Percentiles rank a stretch among this genome's conserved stretches.
These are phyloP conservation scores for Echeveria elegans DNA, from an alignment of 164 flowering plant species.

Conservation along the genomic window DNA sequence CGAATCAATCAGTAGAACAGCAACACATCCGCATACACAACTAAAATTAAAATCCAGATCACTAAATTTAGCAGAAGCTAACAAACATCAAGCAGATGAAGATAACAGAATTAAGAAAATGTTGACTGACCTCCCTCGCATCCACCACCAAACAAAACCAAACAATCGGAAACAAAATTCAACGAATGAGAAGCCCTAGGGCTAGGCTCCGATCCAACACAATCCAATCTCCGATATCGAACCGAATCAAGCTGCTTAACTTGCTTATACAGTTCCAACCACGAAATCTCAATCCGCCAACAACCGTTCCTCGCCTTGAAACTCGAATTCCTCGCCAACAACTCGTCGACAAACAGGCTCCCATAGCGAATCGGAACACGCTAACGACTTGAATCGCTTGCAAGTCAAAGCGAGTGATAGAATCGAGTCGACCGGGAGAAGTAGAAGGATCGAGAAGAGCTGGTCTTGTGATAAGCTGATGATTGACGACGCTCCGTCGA, in stretches of 20 bases:
- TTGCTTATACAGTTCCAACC: constrained; percentile 59
- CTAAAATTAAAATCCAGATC: not conserved
- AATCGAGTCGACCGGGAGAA: constrained; percentile 66
- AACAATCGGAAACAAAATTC: constrained; percentile 61
- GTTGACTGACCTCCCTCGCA: constrained; percentile 74
- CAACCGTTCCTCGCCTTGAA: too few species aligned
- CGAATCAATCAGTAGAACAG: not conserved
- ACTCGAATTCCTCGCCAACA: constrained; percentile 42
- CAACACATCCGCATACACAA: not conserved
- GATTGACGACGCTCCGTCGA: constrained; percentile 27
- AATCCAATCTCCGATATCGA: constrained; percentile 32
- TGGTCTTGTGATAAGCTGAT: constrained; percentile 47
- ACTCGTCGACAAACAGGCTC: constrained; percentile 66
- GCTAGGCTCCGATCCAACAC: constrained; percentile 23
- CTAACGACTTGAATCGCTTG: constrained; percentile 43
- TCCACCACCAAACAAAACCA: constrained; percentile 94
- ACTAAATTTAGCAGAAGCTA: not conserved
- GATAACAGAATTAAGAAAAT: not conserved
- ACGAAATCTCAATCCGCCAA: constrained; percentile 21
- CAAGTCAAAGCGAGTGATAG: constrained; percentile 69
- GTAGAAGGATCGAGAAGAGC: constrained; percentile 61
- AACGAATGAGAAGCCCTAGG: constrained; percentile 91
- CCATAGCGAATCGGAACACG: constrained; percentile 63
- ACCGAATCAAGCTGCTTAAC: constrained; percentile 46
- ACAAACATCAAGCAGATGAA: too few species aligned